Percentiles rank a stretch among this genome's conserved stretches.
phyloP scores from a whole-genome alignment of 2,329 filamentous ascomycete species.

The Plectosphaerella plurivora region DNA sequence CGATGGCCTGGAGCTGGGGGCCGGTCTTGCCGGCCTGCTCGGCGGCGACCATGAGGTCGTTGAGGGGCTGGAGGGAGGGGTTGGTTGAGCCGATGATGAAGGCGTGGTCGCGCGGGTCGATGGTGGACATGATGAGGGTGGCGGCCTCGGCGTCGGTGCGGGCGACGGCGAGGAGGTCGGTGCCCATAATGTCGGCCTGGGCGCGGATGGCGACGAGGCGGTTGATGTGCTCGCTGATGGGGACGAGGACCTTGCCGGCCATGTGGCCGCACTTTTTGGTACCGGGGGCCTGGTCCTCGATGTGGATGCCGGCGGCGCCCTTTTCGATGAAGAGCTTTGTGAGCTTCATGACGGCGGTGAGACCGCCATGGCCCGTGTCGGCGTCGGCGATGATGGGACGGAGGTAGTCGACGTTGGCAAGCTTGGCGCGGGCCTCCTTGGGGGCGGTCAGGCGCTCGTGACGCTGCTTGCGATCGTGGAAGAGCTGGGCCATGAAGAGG shows the following conservation, averaged over 20 bases:
- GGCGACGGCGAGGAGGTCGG: slow-evolving; percentile 84
- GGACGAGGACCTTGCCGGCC: slow-evolving; percentile 96
- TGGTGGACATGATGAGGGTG: slow-evolving; percentile 93
- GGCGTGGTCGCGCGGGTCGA: slow-evolving; percentile 89
- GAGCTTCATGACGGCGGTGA: slow-evolving; percentile 99
- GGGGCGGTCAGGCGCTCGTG: slow-evolving; percentile 83
- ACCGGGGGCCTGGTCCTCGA: slow-evolving; percentile 95
- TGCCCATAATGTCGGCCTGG: slow-evolving; percentile 97
- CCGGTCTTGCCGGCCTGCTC: slow-evolving; percentile 80
- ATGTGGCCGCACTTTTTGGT: slow-evolving; percentile 99
- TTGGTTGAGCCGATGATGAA: slow-evolving; percentile 93
- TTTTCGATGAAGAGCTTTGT: slow-evolving; percentile 97
- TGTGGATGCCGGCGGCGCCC: slow-evolving; percentile 95
- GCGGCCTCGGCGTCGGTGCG: slow-evolving; percentile 97
- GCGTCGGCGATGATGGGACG: slow-evolving; percentile 95
- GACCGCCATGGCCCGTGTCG: slow-evolving; percentile 92
- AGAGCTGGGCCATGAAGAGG: slow-evolving; percentile 96
- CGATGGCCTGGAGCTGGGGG: slow-evolving; percentile 78
- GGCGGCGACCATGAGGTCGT: slow-evolving; percentile 85
- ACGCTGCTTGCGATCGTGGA: slow-evolving; percentile 98
- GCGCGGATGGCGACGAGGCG: slow-evolving; percentile 93
- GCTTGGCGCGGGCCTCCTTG: slow-evolving; percentile 64
- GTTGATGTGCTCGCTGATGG: slow-evolving; percentile 97
- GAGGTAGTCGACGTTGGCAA: slow-evolving; percentile 86
- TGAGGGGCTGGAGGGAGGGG: slow-evolving; percentile 74